Percentiles rank a stretch among this genome's conserved stretches.
These are phyloP conservation scores for Tuber aestivum DNA, from an alignment of 495 filamentous ascomycete genomes.

Conservation along the genomic window DNA sequence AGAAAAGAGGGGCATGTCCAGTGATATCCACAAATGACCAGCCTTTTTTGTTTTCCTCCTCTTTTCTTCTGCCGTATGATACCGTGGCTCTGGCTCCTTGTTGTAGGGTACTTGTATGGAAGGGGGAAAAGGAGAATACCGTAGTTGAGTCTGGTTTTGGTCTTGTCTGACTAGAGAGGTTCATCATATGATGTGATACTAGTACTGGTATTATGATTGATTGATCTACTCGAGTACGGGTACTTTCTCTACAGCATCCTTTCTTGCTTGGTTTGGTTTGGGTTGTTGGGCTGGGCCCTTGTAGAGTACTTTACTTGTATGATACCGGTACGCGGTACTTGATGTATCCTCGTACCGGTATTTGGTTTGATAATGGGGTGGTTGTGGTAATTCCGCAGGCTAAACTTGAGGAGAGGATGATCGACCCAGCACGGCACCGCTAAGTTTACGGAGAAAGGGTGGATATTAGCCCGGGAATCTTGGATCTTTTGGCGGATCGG, in stretches of 20 bases:
- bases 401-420: no score
- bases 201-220: neutral
- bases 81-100: neutral
- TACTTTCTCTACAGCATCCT: neutral
- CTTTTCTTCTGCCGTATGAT: neutral
- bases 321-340: no score
- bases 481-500: neutral
- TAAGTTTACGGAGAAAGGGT: neutral
- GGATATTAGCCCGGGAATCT: slow-evolving; percentile 2
- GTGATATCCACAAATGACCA: neutral
- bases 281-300: neutral
- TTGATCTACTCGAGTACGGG: no score
- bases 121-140: neutral
- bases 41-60: neutral
- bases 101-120: neutral
- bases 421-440: no score
- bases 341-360: neutral
- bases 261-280: neutral
- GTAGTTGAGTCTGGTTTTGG: neutral
- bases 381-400: no score
- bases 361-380: neutral
- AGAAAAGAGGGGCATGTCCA: neutral
- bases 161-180: neutral
- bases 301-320: neutral
- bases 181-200: neutral